Percentiles rank a stretch among this genome's conserved stretches.
These are phyloP conservation scores for Suillus subluteus DNA, from an alignment of 768 basidiomycete genomes.

Conservation along the genomic window DNA sequence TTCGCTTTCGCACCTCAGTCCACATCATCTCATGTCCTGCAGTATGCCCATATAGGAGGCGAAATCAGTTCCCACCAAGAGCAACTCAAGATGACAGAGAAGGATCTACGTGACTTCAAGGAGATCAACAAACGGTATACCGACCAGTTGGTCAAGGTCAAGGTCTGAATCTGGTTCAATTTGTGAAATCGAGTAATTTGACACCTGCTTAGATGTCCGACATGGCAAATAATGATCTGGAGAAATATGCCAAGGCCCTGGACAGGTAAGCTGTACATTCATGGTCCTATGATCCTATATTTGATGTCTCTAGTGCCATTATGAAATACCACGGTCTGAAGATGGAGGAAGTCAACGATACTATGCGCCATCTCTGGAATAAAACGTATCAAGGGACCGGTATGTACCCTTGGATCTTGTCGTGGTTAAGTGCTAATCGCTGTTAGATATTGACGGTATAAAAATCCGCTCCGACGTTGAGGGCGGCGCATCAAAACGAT, in stretches of 20 bases:
- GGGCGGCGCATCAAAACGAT: conserved; percentile 85
- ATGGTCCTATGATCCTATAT: neutral
- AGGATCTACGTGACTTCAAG: conserved; percentile 84
- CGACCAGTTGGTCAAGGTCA: conserved; percentile 92
- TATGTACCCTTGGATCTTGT: conserved; percentile 36
- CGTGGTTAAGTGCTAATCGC: conserved; percentile 17
- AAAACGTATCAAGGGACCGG: conserved; percentile 99
- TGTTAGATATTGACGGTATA: conserved; percentile 94
- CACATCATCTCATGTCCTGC: conserved; percentile 10
- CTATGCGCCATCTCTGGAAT: conserved; percentile 96
- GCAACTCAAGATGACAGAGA: conserved; percentile 66
- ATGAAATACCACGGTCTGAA: conserved; percentile 98
- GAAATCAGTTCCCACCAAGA: conserved; percentile 76
- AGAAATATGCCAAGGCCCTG: conserved; percentile 96
- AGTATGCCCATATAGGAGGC: conserved; percentile 84
- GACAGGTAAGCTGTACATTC: conserved; percentile 71
- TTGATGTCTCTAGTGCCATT: conserved; percentile 71
- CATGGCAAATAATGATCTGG: conserved; percentile 95
- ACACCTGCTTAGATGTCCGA: conserved; percentile 76
- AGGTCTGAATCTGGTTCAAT: conserved; percentile 50
- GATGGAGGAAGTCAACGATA: conserved; percentile 99
- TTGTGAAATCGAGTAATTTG: neutral
- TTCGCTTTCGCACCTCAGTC: conserved; percentile 13
- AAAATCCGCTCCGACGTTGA: conserved; percentile 94
- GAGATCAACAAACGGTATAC: conserved; percentile 85